These are phyloP conservation scores for Heracleum sosnowskyi DNA, from an alignment of 129 eudicot species.

Conservation along the genomic window DNA sequence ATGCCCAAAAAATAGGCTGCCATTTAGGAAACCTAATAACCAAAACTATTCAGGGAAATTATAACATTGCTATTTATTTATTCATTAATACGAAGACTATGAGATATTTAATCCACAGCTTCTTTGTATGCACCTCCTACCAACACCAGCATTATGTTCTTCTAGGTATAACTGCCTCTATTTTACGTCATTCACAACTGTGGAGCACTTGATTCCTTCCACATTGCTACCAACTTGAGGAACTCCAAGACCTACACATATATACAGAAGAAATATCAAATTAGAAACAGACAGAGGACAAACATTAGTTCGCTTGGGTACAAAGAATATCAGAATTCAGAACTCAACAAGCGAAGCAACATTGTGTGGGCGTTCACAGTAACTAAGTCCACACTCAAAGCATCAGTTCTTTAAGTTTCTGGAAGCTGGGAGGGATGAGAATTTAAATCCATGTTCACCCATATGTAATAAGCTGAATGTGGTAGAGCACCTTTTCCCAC, in stretches of 20 bases:
- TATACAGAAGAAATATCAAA: neutral
- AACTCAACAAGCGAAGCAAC: neutral
- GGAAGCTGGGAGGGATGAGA: neutral
- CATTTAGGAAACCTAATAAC: neutral
- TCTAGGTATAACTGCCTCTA: constrained; percentile 11
- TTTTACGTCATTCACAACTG: neutral
- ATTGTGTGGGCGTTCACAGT: neutral
- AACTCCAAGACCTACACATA: constrained; percentile 74
- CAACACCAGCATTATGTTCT: neutral
- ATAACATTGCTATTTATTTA: neutral
- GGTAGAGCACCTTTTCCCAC: neutral
- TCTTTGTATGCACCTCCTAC: neutral
- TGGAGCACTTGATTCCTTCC: constrained; percentile 40
- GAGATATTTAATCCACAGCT: neutral
- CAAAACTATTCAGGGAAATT: neutral
- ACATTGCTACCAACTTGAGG: constrained; percentile 42
- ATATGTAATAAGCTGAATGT: neutral
- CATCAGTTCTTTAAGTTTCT: neutral
- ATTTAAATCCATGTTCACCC: neutral
- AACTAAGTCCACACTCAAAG: neutral
- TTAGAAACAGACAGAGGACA: neutral
- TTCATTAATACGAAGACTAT: neutral
- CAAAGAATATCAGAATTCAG: neutral
- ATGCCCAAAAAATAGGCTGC: neutral
- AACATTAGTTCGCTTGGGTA: neutral